Conservation (phyloP, 2,329 filamentous ascomycete genomes). For the Hypoxylon sp. region DNA sequence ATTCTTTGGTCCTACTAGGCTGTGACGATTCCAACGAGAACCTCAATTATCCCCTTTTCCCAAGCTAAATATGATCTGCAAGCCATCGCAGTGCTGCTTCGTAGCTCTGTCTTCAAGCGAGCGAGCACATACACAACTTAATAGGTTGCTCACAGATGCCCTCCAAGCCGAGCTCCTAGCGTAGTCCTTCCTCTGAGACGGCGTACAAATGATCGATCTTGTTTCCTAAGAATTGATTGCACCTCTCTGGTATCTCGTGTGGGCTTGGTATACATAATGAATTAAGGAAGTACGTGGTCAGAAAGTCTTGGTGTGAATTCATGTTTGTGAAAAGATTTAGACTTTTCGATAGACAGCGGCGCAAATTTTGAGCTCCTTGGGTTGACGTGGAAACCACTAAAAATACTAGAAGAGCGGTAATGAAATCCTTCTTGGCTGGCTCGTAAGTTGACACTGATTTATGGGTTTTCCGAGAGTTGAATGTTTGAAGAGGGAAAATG, state of each 20-base stretch:
- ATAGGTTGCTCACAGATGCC: background rate
- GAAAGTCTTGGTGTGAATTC: too few relatives aligned
- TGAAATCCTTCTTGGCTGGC: slow-evolving; percentile 1
- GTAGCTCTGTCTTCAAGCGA: background rate
- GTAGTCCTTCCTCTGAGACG: background rate
- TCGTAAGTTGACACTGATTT: background rate
- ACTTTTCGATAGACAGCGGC: too few relatives aligned
- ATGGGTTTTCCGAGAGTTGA: background rate
- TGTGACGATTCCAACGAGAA: background rate
- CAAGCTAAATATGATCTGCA: background rate
- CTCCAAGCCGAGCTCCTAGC: background rate
- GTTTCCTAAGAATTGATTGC: too few relatives aligned
- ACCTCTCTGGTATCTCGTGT: too few relatives aligned
- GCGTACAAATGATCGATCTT: too few relatives aligned
- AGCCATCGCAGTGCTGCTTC: background rate
- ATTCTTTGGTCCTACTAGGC: background rate
- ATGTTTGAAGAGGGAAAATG: background rate
- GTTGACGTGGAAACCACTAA: background rate
- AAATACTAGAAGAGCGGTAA: background rate
- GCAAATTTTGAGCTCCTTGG: too few relatives aligned
- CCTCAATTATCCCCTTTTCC: background rate
- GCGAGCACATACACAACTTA: background rate
- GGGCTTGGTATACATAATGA: too few relatives aligned
- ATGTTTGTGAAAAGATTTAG: too few relatives aligned
- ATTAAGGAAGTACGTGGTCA: too few relatives aligned